Conservation (phyloP, 805 yeast species). For the Metschnikowia santaceciliae region DNA sequence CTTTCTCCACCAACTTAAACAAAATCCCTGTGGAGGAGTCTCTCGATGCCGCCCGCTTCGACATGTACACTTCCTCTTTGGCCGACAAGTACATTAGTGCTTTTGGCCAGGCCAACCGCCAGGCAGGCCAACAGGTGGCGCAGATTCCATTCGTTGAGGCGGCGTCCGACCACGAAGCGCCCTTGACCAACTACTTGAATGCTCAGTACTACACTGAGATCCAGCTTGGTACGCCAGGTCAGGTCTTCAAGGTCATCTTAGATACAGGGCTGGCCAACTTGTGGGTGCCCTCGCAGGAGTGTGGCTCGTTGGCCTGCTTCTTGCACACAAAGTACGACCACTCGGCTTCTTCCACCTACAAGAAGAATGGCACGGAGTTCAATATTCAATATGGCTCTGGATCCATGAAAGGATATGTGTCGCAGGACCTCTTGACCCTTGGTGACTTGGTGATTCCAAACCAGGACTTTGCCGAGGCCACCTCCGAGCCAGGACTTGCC, state of each 20-base stretch:
- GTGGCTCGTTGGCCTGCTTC: conserved; percentile 93
- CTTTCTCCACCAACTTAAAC: conserved; percentile 53
- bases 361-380: conserved; percentile 82
- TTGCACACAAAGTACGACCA: conserved; percentile 90
- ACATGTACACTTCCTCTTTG: conserved; percentile 53
- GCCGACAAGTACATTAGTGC: conserved; percentile 57
- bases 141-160: conserved; percentile 16
- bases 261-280: conserved; percentile 97
- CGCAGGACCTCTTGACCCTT: conserved; percentile 75
- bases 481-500: conserved; percentile 94
- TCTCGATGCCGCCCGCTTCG: conserved; percentile 47
- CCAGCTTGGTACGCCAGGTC: conserved; percentile 88
- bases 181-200: conserved; percentile 88
- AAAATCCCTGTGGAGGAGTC: conserved; percentile 57
- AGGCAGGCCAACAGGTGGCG: conserved; percentile 18
- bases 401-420: conserved; percentile 84
- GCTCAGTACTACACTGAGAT: conserved; percentile 96
- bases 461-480: conserved; percentile 96
- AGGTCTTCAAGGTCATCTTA: conserved; percentile 85
- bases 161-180: conserved; percentile 54
- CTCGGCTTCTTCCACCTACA: conserved; percentile 73
- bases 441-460: conserved; percentile 82
- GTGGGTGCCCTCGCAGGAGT: conserved; percentile 91
- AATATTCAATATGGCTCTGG: conserved; percentile 92
- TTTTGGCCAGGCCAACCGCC: conserved; percentile 34